phyloP scores from a whole-genome alignment of 176 grass and related monocot genomes.

The Neostapfia colusana region DNA sequence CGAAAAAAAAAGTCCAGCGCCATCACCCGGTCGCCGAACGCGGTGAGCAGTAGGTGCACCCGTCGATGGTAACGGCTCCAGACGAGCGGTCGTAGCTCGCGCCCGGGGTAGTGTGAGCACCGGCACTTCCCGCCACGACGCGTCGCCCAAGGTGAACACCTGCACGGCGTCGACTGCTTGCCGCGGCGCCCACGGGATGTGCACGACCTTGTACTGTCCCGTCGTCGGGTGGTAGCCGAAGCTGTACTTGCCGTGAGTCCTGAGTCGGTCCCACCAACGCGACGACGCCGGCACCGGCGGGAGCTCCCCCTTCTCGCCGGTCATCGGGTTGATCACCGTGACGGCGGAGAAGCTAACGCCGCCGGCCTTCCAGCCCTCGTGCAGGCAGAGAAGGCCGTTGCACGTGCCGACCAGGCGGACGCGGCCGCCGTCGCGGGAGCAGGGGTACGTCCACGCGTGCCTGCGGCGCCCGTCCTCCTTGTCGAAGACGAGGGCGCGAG shows the following conservation, averaged over 20 bases:
- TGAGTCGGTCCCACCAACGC: too few relatives aligned
- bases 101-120: neutral
- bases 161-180: neutral
- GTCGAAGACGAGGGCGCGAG: neutral
- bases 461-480: neutral
- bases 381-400: conserved; percentile 30
- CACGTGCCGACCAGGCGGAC: neutral
- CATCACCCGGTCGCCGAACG: neutral
- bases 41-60: neutral
- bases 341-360: neutral
- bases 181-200: neutral
- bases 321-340: conserved; percentile 14
- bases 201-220: conserved; percentile 12
- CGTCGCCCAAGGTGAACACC: neutral
- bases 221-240: conserved; percentile 27
- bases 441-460: neutral
- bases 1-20: conserved; percentile 22
- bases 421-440: neutral
- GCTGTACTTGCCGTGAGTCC: neutral
- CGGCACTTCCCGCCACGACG: neutral
- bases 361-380: neutral
- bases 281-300: neutral
- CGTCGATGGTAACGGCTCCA: neutral
- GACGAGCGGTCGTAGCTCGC: neutral
- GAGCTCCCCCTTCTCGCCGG: neutral